Conservation (phyloP, 2,329 filamentous ascomycete species). For the Aspergillus vadensis region DNA sequence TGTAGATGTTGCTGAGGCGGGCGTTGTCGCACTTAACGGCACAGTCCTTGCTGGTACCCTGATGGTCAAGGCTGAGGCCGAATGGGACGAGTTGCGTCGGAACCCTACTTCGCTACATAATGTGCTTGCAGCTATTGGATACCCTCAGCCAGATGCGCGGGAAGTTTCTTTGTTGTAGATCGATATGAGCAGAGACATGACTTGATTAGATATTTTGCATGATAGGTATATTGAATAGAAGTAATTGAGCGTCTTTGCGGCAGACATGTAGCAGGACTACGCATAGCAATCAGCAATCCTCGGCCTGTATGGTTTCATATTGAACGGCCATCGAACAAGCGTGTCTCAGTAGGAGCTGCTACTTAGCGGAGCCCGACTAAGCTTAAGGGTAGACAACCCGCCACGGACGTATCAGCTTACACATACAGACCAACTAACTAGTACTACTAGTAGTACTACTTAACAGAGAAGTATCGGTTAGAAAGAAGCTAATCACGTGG, state of each 20-base stretch:
- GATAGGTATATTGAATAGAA: not conserved
- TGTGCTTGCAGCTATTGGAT: conserved; percentile 48
- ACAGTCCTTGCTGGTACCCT: conserved; percentile 60
- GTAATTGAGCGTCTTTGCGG: too few species aligned
- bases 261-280: too few species aligned
- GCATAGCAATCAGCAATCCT: too few species aligned
- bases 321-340: too few species aligned
- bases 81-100: conserved; percentile 53
- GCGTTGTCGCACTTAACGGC: conserved; percentile 57
- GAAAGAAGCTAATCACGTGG: not conserved
- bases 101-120: conserved; percentile 45
- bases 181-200: not conserved
- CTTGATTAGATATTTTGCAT: not conserved
- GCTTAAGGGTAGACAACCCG: too few species aligned
- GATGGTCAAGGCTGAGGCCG: conserved; percentile 59
- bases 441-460: not conserved
- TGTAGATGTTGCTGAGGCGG: conserved; percentile 31
- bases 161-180: conserved; percentile 22
- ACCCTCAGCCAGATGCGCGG: conserved; percentile 30
- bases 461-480: not conserved
- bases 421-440: too few species aligned
- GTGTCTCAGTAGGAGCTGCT: too few species aligned
- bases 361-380: too few species aligned
- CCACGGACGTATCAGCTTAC: too few species aligned
- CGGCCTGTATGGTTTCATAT: too few species aligned